Evolutionary conservation across 2,329 filamentous ascomycete species (phyloP), one percentile per base, ranked within the genome.

Genomic region (Blastomyces emzantsi): DNA sequence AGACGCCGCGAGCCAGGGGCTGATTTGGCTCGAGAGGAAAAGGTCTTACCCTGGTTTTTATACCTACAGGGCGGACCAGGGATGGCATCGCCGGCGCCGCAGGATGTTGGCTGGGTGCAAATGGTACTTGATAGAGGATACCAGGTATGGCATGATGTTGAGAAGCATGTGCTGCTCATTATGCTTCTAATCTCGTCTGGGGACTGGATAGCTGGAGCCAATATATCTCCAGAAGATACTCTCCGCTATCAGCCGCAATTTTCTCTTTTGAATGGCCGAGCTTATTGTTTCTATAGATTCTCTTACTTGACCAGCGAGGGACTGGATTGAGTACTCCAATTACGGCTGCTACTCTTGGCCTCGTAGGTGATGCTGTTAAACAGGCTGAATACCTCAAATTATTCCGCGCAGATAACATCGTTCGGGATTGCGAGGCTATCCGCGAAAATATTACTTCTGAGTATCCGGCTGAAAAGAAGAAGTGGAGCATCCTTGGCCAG

Each of bases 61-160:
- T 96, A 88, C 73, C 82, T 96, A 17, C 88, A 95, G 77, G 93
- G 93, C 67, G 93, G 93, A 0, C 93, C 92, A 0, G 92, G 92
- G 2, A 87, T 89, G 71, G 87, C 88, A 65, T 92, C 47, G 90
- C 71, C 83, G 6, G 80, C 87, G 60, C 92, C 93, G 1, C 88
- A 95, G 72, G 83, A 89, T 64, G 84, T 86, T 65, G 80, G 86
- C 8, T 84, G 91, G 72, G 89, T 90, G n/a, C 83, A 85, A 41
- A 79, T 82, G 39, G 82, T 91, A 63, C 81, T 97, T 6, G 85
- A 87, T 65, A 87, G 87, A 66, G 92, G 92, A 19, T 97, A 96
- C 72, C 90, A 95, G 74, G 80, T 91, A 68, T 55, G 71, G 61
- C 8, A 51, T 9, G 28, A 36, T 36, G n/a, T 55, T 55, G 2